Conservation (phyloP, 257 asterid species). For the Nicotiana undulata region DNA sequence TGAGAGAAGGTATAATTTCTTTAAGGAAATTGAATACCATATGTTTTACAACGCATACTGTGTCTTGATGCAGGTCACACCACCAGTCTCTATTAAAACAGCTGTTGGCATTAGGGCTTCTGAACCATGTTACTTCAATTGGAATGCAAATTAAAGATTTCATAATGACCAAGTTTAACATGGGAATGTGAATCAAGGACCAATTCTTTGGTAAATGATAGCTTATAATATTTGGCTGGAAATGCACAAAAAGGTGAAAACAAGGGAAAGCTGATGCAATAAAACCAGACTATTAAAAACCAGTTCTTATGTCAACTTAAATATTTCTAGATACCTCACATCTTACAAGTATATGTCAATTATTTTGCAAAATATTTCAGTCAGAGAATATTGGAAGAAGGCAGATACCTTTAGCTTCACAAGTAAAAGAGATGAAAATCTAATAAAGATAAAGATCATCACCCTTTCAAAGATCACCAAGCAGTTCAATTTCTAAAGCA, state of each 20-base stretch:
- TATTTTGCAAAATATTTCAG: background rate
- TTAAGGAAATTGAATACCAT: background rate
- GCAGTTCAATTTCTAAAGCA: background rate
- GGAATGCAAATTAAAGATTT: background rate
- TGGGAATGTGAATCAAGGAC: background rate
- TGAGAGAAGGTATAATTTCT: background rate
- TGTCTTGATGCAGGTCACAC: background rate
- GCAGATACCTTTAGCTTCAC: background rate
- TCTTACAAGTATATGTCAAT: background rate
- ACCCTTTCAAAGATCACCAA: background rate
- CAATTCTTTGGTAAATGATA: background rate
- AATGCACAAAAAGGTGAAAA: background rate
- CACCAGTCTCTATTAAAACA: background rate
- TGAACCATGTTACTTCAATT: background rate
- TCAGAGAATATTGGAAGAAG: background rate
- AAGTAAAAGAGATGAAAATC: background rate
- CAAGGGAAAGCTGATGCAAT: background rate
- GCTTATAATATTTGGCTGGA: background rate
- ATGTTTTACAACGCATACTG: background rate
- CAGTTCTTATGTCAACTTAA: background rate
- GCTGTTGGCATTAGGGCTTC: background rate
- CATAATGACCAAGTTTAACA: background rate
- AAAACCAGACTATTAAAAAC: background rate
- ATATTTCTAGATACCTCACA: background rate
- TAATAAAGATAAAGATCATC: background rate